These are phyloP conservation scores for Lachancea fermentati DNA, from an alignment of 805 yeast genomes.

Conservation along the genomic window DNA sequence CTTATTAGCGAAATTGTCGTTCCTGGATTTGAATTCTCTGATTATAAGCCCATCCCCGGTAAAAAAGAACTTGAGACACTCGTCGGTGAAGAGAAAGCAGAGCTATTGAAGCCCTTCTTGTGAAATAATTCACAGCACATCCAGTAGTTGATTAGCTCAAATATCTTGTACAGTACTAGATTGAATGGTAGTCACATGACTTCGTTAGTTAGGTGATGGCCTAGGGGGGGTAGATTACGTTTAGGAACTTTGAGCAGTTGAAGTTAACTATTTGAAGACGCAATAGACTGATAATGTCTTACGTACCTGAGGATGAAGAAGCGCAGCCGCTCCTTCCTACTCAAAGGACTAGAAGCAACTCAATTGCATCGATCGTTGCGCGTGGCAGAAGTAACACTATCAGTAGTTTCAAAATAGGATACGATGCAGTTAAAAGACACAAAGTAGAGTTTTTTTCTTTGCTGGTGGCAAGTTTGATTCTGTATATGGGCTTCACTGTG, in stretches of 20 bases:
- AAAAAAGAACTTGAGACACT: conserved; percentile 29
- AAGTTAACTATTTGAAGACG: too few species aligned
- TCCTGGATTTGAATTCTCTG: conserved; percentile 55
- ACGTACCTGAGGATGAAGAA: conserved; percentile 7
- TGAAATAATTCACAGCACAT: conserved; percentile 1
- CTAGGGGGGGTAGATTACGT: too few species aligned
- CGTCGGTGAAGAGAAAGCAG: conserved; percentile 37
- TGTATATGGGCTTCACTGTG: conserved; percentile 48
- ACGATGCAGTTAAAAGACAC: conserved; percentile 26
- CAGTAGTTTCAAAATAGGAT: conserved; percentile 26
- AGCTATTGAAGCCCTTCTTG: conserved; percentile 35
- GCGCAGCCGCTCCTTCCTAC: conserved; percentile 7
- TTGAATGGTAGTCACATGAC: too few species aligned
- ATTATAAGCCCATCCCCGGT: conserved; percentile 41
- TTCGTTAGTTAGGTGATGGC: too few species aligned
- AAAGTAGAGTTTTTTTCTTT: conserved; percentile 25
- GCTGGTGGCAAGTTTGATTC: conserved; percentile 19
- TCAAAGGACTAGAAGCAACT: conserved; percentile 10
- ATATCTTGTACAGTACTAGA: too few species aligned
- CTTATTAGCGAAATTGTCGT: conserved; percentile 54
- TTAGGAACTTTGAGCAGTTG: too few species aligned
- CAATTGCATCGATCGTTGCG: conserved; percentile 12
- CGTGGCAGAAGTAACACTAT: conserved; percentile 30
- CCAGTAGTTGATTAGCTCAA: too few species aligned
- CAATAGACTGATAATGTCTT: too few species aligned